Base-by-base conservation (phyloP, 1,284 basidiomycete species). In the Tremellales sp. region DNA sequence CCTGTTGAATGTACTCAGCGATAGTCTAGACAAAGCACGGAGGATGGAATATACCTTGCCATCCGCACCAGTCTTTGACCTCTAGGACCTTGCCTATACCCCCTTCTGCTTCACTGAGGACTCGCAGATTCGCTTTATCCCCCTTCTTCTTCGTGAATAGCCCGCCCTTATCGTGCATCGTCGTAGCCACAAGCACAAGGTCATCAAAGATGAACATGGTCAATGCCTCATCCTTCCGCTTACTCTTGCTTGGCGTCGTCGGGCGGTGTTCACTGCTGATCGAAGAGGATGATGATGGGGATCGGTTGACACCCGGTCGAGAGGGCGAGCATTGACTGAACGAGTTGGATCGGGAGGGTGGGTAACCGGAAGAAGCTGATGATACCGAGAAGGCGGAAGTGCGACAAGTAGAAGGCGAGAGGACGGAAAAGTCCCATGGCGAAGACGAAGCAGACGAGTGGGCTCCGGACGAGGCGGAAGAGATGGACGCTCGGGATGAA, bases 141-240 rank as follows among this genome's bases (percentile, higher is more conserved):
- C 47, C 51, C 43, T 46, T 59, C 53, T 61, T 64, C 23, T 58
- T 58, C 0, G 33, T 36, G 43, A 60, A 60, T 51, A 68, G 56
- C 11, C 65, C 43, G 22, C 45, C 49, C 4, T 37, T 33, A 15
- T 62, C 72, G 37, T 51, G 59, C 19, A 61, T 35, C 10, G 68
- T 68, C 24, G 70, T 70, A 15, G 79, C 77, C 19, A 87, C 62
- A 25, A 87, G 58, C 21, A 87, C 66, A 31, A 87, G 58, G 73
- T 89, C 86, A 33, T 81, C 81, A 66, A 89, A 87, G 7, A 88
- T 76, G 47, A 86, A 79, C 39, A 78, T 77, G 81, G 65, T 26
- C 64, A 61, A 19, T 65, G 61, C 22, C 65, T 65, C 40, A 31
- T 49, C 26, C 46, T 60, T 19, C 43, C 17, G 8, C 37, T 51